Evolutionary conservation across 495 filamentous ascomycete genomes (phyloP).

Genomic region (Penicillium turbatum): DNA sequence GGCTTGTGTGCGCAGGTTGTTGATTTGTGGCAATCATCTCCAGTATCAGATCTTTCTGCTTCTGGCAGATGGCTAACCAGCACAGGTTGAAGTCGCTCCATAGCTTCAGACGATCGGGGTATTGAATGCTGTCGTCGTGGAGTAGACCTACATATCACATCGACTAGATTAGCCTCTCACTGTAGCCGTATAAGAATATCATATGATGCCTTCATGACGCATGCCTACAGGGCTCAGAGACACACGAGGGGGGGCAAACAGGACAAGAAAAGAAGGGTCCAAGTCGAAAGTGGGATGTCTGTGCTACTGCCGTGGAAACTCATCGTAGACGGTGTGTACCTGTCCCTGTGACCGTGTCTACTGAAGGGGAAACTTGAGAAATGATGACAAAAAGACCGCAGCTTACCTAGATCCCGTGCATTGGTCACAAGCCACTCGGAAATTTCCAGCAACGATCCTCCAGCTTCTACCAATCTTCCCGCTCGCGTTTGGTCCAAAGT

Average conservation of each 20-base stretch:
- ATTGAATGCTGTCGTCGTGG: constrained; percentile 68
- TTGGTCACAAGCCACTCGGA: constrained; percentile 83
- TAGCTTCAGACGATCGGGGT: constrained; percentile 68
- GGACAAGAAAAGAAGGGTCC: constrained; percentile 17
- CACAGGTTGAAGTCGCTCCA: constrained; percentile 96
- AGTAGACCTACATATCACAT: constrained; percentile 53
- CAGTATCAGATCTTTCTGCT: constrained; percentile 72
- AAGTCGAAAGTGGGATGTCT: constrained; percentile 13
- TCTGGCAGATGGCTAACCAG: constrained; percentile 84
- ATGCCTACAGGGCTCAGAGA: constrained; percentile 13
- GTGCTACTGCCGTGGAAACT: constrained; percentile 5
- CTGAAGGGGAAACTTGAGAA: background rate
- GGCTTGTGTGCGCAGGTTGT: constrained; percentile 54
- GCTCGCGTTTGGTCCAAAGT: constrained; percentile 72
- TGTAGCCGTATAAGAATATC: constrained; percentile 1
- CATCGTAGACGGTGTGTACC: background rate
- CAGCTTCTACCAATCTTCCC: constrained; percentile 69
- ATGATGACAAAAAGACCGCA: constrained; percentile 19
- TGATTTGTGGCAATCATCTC: constrained; percentile 56
- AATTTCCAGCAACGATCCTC: constrained; percentile 66
- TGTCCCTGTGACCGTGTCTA: background rate
- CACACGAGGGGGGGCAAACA: constrained; percentile 11
- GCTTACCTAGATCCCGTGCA: constrained; percentile 79
- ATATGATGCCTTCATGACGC: constrained; percentile 23
- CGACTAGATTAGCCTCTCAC: constrained; percentile 26